These are phyloP conservation scores for Pezicula carpinea DNA, from an alignment of 2,329 filamentous ascomycete genomes.

Conservation along the genomic window DNA sequence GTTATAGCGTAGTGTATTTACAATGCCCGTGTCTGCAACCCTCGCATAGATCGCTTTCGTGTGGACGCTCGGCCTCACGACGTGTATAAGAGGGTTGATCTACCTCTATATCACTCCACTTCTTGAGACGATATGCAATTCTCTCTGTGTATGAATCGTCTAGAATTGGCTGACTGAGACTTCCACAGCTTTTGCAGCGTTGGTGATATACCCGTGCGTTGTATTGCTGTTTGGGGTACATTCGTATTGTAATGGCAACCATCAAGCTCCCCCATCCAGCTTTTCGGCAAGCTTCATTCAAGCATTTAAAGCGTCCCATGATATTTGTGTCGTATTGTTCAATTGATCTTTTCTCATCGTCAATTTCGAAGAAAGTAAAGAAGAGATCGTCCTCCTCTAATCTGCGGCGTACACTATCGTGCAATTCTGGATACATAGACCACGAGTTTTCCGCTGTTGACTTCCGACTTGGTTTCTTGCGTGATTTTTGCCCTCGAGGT, in stretches of 20 bases:
- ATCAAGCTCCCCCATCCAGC: slow-evolving; percentile 35
- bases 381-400: slow-evolving; percentile 26
- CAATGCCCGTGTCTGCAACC: slow-evolving; percentile 17
- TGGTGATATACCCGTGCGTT: slow-evolving; percentile 41
- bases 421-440: slow-evolving; percentile 31
- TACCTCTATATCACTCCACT: slow-evolving; percentile 32
- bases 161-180: slow-evolving; percentile 29
- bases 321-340: slow-evolving; percentile 35
- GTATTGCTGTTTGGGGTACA: slow-evolving; percentile 33
- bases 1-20: no score
- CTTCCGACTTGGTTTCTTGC: not conserved
- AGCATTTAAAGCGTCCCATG: slow-evolving; percentile 36
- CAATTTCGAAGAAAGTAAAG: slow-evolving; percentile 28
- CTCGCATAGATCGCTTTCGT: slow-evolving; percentile 19
- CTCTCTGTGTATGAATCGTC: slow-evolving; percentile 37
- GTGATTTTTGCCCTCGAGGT: not conserved
- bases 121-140: slow-evolving; percentile 37
- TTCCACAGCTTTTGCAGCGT: slow-evolving; percentile 32
- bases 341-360: slow-evolving; percentile 22
- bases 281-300: slow-evolving; percentile 27
- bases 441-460: slow-evolving; percentile 16
- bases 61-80: slow-evolving; percentile 14
- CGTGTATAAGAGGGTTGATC: slow-evolving; percentile 10
- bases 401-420: slow-evolving; percentile 27
- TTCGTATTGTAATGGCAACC: slow-evolving; percentile 37